These are phyloP conservation scores for Citrullus amarus DNA, from an alignment of 306 rosid genomes.

Conservation along the genomic window DNA sequence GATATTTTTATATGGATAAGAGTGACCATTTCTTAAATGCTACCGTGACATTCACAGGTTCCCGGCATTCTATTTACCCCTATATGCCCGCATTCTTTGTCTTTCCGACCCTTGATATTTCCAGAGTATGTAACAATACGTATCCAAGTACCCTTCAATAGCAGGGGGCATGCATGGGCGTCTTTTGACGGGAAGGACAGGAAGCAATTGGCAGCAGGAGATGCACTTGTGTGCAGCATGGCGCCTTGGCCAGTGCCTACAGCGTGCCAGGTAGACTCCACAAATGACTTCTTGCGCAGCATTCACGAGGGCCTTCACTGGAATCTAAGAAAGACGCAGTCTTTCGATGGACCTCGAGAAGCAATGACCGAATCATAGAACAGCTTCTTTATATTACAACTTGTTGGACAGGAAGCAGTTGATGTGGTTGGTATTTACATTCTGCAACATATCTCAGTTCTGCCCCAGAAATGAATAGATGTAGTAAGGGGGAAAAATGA, in stretches of 20 bases:
- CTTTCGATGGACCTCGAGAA: conserved; percentile 69
- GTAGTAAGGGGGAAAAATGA: neutral
- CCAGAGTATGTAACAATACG: conserved; percentile 81
- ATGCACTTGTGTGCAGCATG: conserved; percentile 92
- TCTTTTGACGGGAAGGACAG: conserved; percentile 93
- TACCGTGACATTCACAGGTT: conserved; percentile 36
- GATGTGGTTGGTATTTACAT: neutral
- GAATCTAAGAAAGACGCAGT: conserved; percentile 81
- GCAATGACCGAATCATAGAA: conserved; percentile 2
- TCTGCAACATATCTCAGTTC: neutral
- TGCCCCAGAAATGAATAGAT: neutral
- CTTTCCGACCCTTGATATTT: conserved; percentile 80
- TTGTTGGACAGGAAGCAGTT: neutral
- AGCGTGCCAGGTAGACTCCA: conserved; percentile 75
- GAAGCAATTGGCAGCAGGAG: conserved; percentile 73
- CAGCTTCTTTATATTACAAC: neutral
- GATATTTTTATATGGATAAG: neutral
- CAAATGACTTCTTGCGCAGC: conserved; percentile 74
- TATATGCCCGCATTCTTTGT: conserved; percentile 81
- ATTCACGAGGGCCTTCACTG: conserved; percentile 94
- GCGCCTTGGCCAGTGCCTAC: conserved; percentile 99
- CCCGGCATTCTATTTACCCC: conserved; percentile 94
- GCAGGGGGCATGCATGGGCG: conserved; percentile 91
- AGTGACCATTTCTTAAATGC: neutral
- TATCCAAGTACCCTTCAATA: conserved; percentile 79